These are phyloP conservation scores for Ophiobolus disseminans DNA, from an alignment of 2,329 filamentous ascomycete genomes.

Conservation along the genomic window DNA sequence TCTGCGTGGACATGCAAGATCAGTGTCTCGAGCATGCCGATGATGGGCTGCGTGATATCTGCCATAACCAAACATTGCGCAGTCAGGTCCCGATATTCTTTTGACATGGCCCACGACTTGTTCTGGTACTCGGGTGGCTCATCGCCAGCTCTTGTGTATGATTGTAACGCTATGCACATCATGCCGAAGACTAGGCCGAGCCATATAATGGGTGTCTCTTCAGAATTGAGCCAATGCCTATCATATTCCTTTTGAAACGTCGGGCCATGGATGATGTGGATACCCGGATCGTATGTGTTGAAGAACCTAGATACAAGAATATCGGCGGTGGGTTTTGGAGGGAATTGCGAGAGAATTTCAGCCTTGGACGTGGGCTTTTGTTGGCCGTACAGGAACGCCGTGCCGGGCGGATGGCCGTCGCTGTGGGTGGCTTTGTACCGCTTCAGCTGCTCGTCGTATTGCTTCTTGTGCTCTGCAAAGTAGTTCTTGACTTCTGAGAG, in stretches of 20 bases:
- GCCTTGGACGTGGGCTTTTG: conserved; percentile 71
- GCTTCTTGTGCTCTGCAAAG: conserved; percentile 84
- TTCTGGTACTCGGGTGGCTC: conserved; percentile 80
- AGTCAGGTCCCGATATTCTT: conserved; percentile 70
- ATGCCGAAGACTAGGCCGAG: conserved; percentile 78
- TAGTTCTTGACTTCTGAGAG: conserved; percentile 95
- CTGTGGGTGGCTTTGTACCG: conserved; percentile 73
- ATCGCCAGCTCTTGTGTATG: conserved; percentile 79
- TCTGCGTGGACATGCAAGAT: conserved; percentile 79
- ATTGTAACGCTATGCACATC: conserved; percentile 78
- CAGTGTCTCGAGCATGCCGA: conserved; percentile 80
- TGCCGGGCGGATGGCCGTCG: conserved; percentile 65
- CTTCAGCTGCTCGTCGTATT: conserved; percentile 81
- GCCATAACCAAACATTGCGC: conserved; percentile 79
- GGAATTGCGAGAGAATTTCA: conserved; percentile 81
- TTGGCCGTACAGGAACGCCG: conserved; percentile 80
- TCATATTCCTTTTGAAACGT: conserved; percentile 77
- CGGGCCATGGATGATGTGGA: conserved; percentile 68
- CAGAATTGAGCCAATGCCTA: conserved; percentile 73
- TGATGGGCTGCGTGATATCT: conserved; percentile 77
- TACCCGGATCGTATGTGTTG: conserved; percentile 74
- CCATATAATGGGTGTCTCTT: conserved; percentile 78
- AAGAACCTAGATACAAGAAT: conserved; percentile 89
- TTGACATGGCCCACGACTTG: conserved; percentile 59
- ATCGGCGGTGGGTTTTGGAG: conserved; percentile 81